Evolutionary conservation across 441 rosid species (phyloP).

Genomic region (Populus tomentosa): DNA sequence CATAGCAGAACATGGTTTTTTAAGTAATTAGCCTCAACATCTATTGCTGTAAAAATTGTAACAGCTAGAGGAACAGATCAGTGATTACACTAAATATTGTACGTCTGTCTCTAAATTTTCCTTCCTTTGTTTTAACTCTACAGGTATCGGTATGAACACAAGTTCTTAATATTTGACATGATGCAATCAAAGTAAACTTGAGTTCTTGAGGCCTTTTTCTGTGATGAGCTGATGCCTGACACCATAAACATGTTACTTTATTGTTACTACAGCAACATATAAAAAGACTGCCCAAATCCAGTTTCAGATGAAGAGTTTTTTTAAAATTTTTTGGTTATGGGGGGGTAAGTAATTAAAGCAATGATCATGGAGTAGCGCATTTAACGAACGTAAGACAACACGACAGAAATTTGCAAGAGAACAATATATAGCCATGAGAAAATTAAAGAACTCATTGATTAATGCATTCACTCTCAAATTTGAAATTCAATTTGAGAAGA

Average conservation of each 20-base stretch:
- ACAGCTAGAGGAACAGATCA: not conserved
- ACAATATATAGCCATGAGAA: not conserved
- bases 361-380: not conserved
- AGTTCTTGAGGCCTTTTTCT: not conserved
- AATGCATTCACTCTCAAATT: not conserved
- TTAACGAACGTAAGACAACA: not conserved
- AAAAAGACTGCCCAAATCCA: not conserved
- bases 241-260: not conserved
- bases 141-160: not conserved
- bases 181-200: not conserved
- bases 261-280: not conserved
- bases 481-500: no score
- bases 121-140: not conserved
- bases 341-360: not conserved
- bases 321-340: not conserved
- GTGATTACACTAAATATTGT: no score
- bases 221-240: not conserved
- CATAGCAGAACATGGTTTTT: slow-evolving; percentile 18
- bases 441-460: not conserved
- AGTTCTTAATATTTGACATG: not conserved
- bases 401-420: not conserved
- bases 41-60: not conserved
- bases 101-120: not conserved
- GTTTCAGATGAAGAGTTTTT: not conserved
- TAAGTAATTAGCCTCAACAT: not conserved